Base-by-base conservation (phyloP, 2,329 filamentous ascomycete species). In the Talaromyces sp. region DNA sequence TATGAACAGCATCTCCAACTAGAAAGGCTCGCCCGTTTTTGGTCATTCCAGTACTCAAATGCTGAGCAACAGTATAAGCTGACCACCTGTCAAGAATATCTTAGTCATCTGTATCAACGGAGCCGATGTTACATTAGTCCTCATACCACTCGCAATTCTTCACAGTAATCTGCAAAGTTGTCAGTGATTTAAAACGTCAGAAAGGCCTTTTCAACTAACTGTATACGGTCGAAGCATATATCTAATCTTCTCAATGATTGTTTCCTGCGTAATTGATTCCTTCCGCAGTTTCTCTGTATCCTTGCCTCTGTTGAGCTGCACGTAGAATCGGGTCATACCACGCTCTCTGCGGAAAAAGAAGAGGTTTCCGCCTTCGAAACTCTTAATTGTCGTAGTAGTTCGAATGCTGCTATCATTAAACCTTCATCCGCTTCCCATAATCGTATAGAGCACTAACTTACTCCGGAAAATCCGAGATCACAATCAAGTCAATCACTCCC, bases 51-150 rank as follows among this genome's bases (percentile, higher is more conserved):
- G 80, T 82, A 4, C 85, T 86, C 0, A 90, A 83, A 8, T 89
- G 81, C 71, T 90, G 88, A 0, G 88, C 88, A 54, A 91, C 89
- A 68, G 90, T 84, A 69, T 89, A 90, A 0, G 85, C 87, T 0
- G 85, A 87, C 85, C 86, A 90, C 86, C 87, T 90, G 69, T 65
- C 86, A 86, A 66, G 89, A 84, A 47, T 84, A 45, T 8, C 41
- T 45, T 45, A 45, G 41, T 45, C 9, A 45, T 9, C 41, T 45
- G 41, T 45, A 45, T 45, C 41, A 45, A 45, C 9, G 41, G 41
- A 45, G 41, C 41, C 41, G 5, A 45, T 5, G 41, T 8, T 45
- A 1, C 41, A 45, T 45, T 45, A 1, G 9, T 45, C n/a, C n/a
- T 45, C 31, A 9, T 24, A 59, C 56, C 56, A 59, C 24, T 59